Percentiles rank a stretch among this genome's conserved stretches.
These are phyloP conservation scores for Cadophora sp. DNA, from an alignment of 2,329 filamentous ascomycete genomes.

Conservation along the genomic window DNA sequence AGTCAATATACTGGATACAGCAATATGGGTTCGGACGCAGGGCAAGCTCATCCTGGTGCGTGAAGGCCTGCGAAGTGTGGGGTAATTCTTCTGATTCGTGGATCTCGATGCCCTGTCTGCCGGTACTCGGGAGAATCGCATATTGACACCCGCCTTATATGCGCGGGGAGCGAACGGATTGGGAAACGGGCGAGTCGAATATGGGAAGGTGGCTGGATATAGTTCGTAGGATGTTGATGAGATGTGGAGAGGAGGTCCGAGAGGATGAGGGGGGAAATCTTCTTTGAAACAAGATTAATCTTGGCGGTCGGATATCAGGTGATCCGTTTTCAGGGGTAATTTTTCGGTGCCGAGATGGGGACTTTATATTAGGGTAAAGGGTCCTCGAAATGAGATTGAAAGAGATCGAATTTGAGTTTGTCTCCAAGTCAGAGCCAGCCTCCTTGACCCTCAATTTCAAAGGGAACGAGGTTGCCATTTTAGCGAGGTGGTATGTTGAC, in stretches of 20 bases:
- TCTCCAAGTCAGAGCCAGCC: background rate
- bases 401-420: background rate
- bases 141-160: background rate
- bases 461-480: background rate
- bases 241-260: slow-evolving; percentile 2
- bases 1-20: slow-evolving; percentile 12
- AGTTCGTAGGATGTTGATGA: slow-evolving; percentile 11
- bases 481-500: background rate
- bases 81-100: slow-evolving; percentile 19
- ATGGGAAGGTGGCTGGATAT: slow-evolving; percentile 8
- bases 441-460: background rate
- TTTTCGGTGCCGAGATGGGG: background rate
- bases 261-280: background rate
- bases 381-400: background rate
- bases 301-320: background rate
- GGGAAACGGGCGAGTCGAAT: background rate
- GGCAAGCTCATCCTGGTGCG: background rate
- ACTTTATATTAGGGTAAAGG: background rate
- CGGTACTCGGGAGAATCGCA: background rate
- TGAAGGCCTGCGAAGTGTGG: slow-evolving; percentile 10
- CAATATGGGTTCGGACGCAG: background rate
- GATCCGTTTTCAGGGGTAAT: background rate
- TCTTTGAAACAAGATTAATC: background rate
- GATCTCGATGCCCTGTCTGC: background rate
- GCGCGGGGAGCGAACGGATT: background rate